phyloP scores from a whole-genome alignment of 73 alveolate species.

The Urostyla sp. region DNA sequence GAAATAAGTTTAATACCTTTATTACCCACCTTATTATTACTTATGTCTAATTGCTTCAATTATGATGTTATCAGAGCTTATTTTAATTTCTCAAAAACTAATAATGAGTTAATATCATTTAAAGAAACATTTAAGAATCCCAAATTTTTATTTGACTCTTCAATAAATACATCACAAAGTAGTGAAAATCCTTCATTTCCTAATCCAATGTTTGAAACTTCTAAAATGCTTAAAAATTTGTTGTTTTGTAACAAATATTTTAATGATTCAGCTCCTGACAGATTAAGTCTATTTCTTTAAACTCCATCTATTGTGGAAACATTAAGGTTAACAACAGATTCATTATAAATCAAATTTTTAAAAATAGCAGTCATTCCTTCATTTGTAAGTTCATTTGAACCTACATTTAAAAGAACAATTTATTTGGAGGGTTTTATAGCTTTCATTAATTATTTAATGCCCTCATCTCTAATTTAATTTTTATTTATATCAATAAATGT shows the following conservation, averaged over 20 bases:
- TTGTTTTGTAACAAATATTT: constrained; percentile 37
- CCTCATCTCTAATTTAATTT: constrained; percentile 37
- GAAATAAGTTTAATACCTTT: constrained; percentile 32
- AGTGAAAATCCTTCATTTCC: constrained; percentile 65
- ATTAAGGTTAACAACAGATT: constrained; percentile 36
- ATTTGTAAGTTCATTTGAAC: constrained; percentile 51
- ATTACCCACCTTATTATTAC: constrained; percentile 48
- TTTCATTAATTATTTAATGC: constrained; percentile 14
- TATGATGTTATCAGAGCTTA: constrained; percentile 22
- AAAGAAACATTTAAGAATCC: constrained; percentile 39
- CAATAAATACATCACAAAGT: constrained; percentile 54
- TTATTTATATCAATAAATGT: constrained; percentile 18
- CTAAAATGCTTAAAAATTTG: constrained; percentile 38
- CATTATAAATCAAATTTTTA: constrained; percentile 9
- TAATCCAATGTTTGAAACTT: constrained; percentile 61
- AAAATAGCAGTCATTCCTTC: constrained; percentile 41
- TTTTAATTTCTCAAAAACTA: constrained; percentile 55
- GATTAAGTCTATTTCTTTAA: constrained; percentile 33
- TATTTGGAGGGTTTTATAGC: constrained; percentile 26
- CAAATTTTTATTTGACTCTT: constrained; percentile 38
- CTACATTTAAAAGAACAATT: constrained; percentile 7
- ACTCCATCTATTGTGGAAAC: constrained; percentile 49
- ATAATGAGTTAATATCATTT: constrained; percentile 45
- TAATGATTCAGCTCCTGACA: constrained; percentile 50
- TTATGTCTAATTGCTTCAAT: constrained; percentile 33